Conservation (phyloP, 371 early-diverging fungal genomes). For the Conidiobolus incongruus region DNA sequence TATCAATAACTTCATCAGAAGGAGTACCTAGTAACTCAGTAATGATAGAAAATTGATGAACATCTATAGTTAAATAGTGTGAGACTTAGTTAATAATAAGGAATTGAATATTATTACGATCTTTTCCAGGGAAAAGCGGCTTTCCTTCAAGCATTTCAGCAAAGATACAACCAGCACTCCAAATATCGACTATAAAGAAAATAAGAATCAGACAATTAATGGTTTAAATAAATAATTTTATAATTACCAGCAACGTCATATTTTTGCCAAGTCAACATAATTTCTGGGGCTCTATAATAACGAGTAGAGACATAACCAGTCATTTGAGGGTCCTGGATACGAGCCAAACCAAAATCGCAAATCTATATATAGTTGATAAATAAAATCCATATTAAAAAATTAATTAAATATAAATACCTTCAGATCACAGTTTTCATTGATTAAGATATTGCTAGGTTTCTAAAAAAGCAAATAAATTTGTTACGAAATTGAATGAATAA, state of each 20-base stretch:
- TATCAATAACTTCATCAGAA: constrained; percentile 75
- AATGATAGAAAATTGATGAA: constrained; percentile 86
- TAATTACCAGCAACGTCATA: constrained; percentile 73
- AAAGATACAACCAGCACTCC: constrained; percentile 98
- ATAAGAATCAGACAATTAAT: constrained; percentile 11
- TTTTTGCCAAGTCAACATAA: constrained; percentile 97
- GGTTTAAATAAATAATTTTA: constrained; percentile 66
- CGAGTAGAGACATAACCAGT: constrained; percentile 95
- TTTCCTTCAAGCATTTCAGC: constrained; percentile 92
- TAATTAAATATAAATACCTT: constrained; percentile 25
- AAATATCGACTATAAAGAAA: constrained; percentile 73
- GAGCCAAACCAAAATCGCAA: constrained; percentile 92
- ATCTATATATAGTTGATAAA: constrained; percentile 20
- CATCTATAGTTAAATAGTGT: constrained; percentile 20
- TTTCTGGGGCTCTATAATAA: constrained; percentile 96
- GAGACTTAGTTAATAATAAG: neutral
- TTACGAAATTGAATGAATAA: neutral
- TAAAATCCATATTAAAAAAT: neutral
- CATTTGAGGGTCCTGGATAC: constrained; percentile 78
- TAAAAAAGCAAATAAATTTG: constrained; percentile 7
- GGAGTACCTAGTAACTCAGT: constrained; percentile 85
- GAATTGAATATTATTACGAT: constrained; percentile 26
- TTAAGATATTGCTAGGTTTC: constrained; percentile 89
- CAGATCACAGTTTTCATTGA: constrained; percentile 89
- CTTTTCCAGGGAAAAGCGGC: constrained; percentile 92